Evolutionary conservation across 164 flowering plant species (phyloP).

Genomic region (Stephania japonica): DNA sequence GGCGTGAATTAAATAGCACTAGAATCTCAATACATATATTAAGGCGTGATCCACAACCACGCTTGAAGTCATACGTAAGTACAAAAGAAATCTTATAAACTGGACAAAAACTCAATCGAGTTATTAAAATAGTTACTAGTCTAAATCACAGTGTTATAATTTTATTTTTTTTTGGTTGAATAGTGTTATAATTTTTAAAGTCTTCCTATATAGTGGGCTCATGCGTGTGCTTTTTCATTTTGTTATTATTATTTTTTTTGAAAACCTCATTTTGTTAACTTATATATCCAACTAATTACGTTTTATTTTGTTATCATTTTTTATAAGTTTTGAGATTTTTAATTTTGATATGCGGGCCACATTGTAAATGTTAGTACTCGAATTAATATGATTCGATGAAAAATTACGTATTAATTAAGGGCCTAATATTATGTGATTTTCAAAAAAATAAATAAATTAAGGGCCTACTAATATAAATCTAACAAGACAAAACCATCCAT

Average conservation of each 20-base stretch:
- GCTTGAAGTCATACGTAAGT: not conserved
- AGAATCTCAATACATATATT: too few species aligned
- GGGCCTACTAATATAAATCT: not conserved
- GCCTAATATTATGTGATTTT: too few species aligned
- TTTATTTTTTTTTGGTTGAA: too few species aligned
- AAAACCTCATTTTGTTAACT: not conserved
- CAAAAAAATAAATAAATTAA: too few species aligned
- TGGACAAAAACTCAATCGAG: too few species aligned
- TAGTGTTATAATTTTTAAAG: not conserved
- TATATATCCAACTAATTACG: not conserved
- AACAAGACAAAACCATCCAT: not conserved
- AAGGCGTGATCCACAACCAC: not conserved
- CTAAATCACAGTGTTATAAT: too few species aligned
- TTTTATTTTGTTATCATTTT: not conserved
- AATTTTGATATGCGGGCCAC: not conserved
- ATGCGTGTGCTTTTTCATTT: not conserved
- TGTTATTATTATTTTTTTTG: not conserved
- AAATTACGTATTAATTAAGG: too few species aligned
- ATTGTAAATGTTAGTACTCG: too few species aligned
- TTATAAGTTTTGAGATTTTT: not conserved
- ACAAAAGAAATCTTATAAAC: too few species aligned
- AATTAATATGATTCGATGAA: too few species aligned
- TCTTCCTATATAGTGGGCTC: not conserved
- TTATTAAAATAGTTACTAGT: too few species aligned
- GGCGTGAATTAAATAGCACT: not conserved